phyloP scores from a whole-genome alignment of 2,329 filamentous ascomycete species.

The Tolypocladium paradoxum region DNA sequence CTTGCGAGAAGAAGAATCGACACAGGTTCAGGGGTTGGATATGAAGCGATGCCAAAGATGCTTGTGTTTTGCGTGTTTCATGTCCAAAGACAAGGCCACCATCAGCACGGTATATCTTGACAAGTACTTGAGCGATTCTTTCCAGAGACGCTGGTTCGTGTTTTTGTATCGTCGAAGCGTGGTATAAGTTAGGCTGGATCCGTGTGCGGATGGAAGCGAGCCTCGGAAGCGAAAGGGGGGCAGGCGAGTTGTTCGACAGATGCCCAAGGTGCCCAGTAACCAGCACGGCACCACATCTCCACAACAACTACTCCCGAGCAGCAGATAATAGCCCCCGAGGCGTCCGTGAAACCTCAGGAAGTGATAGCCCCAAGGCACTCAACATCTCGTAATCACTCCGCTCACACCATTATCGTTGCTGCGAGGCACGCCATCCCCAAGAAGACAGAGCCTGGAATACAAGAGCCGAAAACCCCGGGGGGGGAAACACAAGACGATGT shows the following conservation, averaged over 20 bases:
- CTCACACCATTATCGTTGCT: neutral
- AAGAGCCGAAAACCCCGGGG: too few species aligned
- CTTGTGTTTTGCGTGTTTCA: neutral
- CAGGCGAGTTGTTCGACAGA: too few species aligned
- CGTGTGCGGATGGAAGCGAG: neutral
- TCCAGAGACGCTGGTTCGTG: neutral
- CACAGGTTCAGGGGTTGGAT: too few species aligned
- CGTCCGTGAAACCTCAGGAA: neutral
- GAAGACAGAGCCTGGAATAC: neutral
- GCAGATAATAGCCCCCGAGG: neutral
- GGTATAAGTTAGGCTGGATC: neutral
- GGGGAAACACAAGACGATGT: too few species aligned
- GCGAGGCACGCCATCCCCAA: neutral
- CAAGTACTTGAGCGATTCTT: neutral
- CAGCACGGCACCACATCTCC: neutral
- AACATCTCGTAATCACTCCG: neutral
- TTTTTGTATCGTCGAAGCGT: neutral
- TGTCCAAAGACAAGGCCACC: neutral
- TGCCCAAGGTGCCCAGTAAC: neutral
- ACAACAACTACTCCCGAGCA: neutral
- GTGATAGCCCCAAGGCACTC: neutral
- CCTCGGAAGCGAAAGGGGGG: neutral
- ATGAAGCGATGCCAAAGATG: neutral
- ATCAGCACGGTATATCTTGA: neutral
- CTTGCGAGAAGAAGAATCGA: neutral